Evolutionary conservation across 179 eudicot species (phyloP).

Genomic region (Sideroxylon spinosum): DNA sequence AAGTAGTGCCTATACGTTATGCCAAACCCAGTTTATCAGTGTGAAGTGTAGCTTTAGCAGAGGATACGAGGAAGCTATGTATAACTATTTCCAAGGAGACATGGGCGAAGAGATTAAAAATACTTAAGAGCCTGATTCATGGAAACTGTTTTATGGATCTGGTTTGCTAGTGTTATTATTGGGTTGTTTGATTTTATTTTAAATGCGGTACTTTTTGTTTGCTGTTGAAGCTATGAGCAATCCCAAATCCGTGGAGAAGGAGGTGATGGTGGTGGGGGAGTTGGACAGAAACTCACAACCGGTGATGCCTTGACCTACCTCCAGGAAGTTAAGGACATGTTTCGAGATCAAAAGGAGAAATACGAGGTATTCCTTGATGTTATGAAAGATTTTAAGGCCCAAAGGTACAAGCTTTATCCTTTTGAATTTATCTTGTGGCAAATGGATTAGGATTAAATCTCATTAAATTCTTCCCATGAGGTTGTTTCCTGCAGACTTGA

Average conservation of each 20-base stretch:
- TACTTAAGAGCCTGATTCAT: no score
- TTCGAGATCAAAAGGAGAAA: slow-evolving; percentile 81
- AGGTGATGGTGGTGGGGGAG: slow-evolving; percentile 28
- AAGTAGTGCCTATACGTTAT: neutral
- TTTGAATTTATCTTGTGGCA: neutral
- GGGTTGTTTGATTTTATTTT: neutral
- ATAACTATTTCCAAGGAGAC: neutral
- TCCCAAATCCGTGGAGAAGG: slow-evolving; percentile 27
- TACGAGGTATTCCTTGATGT: slow-evolving; percentile 92
- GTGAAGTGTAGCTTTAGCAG: neutral
- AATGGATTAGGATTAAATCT: neutral
- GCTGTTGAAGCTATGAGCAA: slow-evolving; percentile 29
- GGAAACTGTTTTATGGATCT: no score
- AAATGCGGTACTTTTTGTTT: neutral
- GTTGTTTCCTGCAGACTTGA: slow-evolving; percentile 61
- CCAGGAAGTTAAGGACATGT: slow-evolving; percentile 91
- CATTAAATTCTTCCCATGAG: neutral
- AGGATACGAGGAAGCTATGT: neutral
- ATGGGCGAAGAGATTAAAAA: neutral
- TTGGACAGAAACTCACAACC: slow-evolving; percentile 72
- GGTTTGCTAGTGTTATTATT: no score
- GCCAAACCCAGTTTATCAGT: neutral
- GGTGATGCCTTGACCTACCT: slow-evolving; percentile 87
- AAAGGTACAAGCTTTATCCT: slow-evolving; percentile 44
- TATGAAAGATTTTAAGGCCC: slow-evolving; percentile 97